Conservation (phyloP, 345 rosid genomes). For the Lumnitzera littorea region DNA sequence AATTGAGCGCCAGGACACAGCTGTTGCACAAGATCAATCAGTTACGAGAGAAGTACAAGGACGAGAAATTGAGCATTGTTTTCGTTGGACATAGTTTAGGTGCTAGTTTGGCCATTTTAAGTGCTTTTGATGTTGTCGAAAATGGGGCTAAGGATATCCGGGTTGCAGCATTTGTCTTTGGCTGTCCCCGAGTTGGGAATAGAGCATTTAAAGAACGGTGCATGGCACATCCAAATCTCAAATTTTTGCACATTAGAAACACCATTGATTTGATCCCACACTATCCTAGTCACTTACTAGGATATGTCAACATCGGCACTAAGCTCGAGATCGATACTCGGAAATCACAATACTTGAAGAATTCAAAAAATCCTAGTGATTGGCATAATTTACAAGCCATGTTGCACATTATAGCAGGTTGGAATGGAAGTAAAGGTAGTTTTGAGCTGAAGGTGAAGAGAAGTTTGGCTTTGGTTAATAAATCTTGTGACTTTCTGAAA, state of each 20-base stretch:
- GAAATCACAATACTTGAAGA: conserved; percentile 58
- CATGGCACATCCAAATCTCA: conserved; percentile 35
- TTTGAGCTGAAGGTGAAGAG: conserved; percentile 67
- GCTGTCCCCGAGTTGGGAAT: conserved; percentile 75
- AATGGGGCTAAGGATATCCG: conserved; percentile 52
- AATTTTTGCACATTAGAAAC: conserved; percentile 58
- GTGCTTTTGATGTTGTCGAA: conserved; percentile 64
- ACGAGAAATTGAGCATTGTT: conserved; percentile 54
- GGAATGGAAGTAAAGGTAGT: conserved; percentile 62
- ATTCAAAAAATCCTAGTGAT: conserved; percentile 65
- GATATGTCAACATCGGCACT: conserved; percentile 38
- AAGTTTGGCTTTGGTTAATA: conserved; percentile 80
- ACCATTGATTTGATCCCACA: conserved; percentile 58
- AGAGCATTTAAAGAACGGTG: conserved; percentile 46
- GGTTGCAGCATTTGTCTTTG: conserved; percentile 64
- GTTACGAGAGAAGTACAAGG: conserved; percentile 35
- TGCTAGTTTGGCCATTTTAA: conserved; percentile 58
- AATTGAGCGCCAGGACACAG: conserved; percentile 48
- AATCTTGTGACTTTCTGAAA: conserved; percentile 57
- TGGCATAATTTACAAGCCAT: conserved; percentile 94
- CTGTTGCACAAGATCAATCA: conserved; percentile 44
- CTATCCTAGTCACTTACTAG: conserved; percentile 57
- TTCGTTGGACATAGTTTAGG: conserved; percentile 84
- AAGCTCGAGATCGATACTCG: conserved; percentile 64
- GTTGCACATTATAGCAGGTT: conserved; percentile 72